Evolutionary conservation across 164 flowering plant species (phyloP).

Genomic region (Amborella trichopoda): DNA sequence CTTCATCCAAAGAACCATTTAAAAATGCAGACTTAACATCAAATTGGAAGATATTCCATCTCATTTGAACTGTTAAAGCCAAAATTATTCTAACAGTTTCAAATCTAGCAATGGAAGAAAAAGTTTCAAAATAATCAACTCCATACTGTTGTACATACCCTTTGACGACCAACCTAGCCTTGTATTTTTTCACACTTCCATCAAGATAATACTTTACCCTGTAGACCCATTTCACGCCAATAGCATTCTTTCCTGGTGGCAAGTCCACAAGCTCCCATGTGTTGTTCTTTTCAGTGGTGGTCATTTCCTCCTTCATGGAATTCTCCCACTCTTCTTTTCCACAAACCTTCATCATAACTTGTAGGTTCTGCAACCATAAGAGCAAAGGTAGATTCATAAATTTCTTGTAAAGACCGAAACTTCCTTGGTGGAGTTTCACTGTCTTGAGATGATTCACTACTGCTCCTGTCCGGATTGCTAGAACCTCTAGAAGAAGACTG

Average conservation of each 20-base stretch:
- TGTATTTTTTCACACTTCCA: background rate
- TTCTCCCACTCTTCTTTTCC: too few relatives aligned
- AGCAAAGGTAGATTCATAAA: background rate
- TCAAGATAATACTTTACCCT: background rate
- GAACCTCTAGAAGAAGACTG: background rate
- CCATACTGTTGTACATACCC: background rate
- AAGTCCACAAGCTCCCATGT: too few relatives aligned
- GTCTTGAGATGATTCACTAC: background rate
- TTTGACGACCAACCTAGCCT: too few relatives aligned
- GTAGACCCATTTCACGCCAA: constrained; percentile 1
- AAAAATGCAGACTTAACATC: too few relatives aligned
- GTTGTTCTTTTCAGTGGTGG: too few relatives aligned
- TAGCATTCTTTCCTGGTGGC: too few relatives aligned
- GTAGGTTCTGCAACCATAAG: background rate
- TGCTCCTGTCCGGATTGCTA: background rate
- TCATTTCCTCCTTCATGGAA: too few relatives aligned
- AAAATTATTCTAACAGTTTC: too few relatives aligned
- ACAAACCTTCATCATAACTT: too few relatives aligned
- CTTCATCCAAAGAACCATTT: background rate
- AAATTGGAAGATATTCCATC: too few relatives aligned
- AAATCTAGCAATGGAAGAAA: background rate
- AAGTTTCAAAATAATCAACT: constrained; percentile 1
- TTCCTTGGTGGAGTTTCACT: background rate
- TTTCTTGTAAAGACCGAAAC: background rate
- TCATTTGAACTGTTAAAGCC: too few relatives aligned